phyloP scores from a whole-genome alignment of 805 yeast genomes.

The Suhomyces tanzawaensis region DNA sequence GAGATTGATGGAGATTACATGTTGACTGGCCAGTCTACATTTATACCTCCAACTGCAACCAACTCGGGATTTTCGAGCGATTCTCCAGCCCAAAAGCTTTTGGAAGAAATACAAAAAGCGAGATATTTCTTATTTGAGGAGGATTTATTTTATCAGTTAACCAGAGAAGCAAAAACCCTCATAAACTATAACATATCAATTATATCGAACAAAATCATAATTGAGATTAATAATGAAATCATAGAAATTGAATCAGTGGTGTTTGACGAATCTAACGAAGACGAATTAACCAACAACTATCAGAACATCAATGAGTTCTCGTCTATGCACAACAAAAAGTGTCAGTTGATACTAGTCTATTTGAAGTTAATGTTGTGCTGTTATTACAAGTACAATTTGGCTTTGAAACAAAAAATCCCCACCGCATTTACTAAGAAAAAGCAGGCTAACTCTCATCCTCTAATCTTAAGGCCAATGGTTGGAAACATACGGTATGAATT shows the following conservation, averaged over 20 bases:
- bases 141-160: slow-evolving; percentile 76
- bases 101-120: slow-evolving; percentile 55
- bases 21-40: slow-evolving; percentile 56
- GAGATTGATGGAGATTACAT: slow-evolving; percentile 53
- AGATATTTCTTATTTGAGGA: slow-evolving; percentile 81
- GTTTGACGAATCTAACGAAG: slow-evolving; percentile 41
- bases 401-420: slow-evolving; percentile 45
- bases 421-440: slow-evolving; percentile 46
- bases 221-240: slow-evolving; percentile 63
- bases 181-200: slow-evolving; percentile 67
- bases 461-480: slow-evolving; percentile 54
- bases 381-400: slow-evolving; percentile 48
- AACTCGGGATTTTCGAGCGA: neutral
- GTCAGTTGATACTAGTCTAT: slow-evolving; percentile 52
- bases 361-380: slow-evolving; percentile 62
- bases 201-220: slow-evolving; percentile 59
- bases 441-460: slow-evolving; percentile 42
- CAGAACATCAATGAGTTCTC: slow-evolving; percentile 31
- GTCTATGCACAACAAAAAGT: slow-evolving; percentile 37
- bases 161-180: slow-evolving; percentile 70
- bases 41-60: slow-evolving; percentile 15
- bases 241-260: slow-evolving; percentile 70
- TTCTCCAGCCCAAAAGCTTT: slow-evolving; percentile 36
- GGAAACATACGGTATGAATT: slow-evolving; percentile 58
- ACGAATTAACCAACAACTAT: slow-evolving; percentile 29